A percentile compares a stretch with the other conserved stretches of the same genome.
These are phyloP conservation scores for Coprinellus micaceus DNA, from an alignment of 768 basidiomycete species.

Conservation along the genomic window DNA sequence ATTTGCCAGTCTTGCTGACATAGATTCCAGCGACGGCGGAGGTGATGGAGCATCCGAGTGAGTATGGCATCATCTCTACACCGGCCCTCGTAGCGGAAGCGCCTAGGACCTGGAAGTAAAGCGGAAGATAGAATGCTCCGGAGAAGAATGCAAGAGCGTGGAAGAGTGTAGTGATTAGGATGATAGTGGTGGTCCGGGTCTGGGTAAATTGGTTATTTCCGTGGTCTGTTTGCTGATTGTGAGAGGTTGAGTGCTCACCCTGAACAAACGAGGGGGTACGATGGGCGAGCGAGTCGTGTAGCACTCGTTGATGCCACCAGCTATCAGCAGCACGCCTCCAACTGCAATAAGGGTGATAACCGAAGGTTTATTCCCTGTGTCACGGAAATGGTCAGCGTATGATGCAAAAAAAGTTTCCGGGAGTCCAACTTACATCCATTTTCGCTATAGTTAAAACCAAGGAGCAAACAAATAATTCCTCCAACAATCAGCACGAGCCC, in stretches of 20 bases:
- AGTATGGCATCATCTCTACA: slow-evolving; percentile 71
- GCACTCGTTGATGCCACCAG: slow-evolving; percentile 53
- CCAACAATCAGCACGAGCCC: slow-evolving; percentile 60
- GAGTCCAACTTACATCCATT: slow-evolving; percentile 48
- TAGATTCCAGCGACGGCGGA: slow-evolving; percentile 57
- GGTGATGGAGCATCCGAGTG: slow-evolving; percentile 52
- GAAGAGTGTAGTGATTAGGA: slow-evolving; percentile 56
- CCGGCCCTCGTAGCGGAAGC: slow-evolving; percentile 69
- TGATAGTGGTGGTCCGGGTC: slow-evolving; percentile 70
- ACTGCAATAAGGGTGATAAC: slow-evolving; percentile 63
- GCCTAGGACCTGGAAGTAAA: slow-evolving; percentile 78
- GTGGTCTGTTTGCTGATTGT: background rate
- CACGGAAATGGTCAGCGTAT: too few species aligned
- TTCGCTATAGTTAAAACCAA: slow-evolving; percentile 74
- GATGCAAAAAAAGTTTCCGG: too few species aligned
- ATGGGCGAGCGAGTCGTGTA: slow-evolving; percentile 66
- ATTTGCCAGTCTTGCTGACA: slow-evolving; percentile 54
- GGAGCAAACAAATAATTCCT: slow-evolving; percentile 63
- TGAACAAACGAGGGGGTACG: slow-evolving; percentile 71
- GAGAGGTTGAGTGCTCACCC: slow-evolving; percentile 33
- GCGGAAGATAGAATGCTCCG: slow-evolving; percentile 64
- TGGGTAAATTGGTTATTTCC: slow-evolving; percentile 17
- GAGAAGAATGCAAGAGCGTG: slow-evolving; percentile 65
- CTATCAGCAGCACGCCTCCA: slow-evolving; percentile 51
- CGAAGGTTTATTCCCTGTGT: slow-evolving; percentile 51